Conservation (phyloP, 176 grass and related monocot species). For the Microstegium vimineum region DNA sequence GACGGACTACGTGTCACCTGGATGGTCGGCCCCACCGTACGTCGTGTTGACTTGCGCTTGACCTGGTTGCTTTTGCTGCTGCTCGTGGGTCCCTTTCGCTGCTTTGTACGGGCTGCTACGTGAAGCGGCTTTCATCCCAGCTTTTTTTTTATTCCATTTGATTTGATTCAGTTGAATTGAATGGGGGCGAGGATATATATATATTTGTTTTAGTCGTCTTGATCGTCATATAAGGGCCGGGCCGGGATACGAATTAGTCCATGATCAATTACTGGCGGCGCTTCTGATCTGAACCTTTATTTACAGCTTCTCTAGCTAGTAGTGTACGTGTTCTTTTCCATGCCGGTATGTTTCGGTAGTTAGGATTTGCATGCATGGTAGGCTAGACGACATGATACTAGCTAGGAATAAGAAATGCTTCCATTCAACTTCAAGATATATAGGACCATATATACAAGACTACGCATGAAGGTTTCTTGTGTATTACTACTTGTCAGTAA, state of each 20-base stretch:
- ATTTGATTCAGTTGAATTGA: background rate
- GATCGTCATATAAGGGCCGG: background rate
- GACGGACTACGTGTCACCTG: slow-evolving; percentile 10
- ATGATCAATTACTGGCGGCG: background rate
- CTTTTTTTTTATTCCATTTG: too few relatives aligned
- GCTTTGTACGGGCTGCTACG: slow-evolving; percentile 35
- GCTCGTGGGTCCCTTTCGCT: slow-evolving; percentile 53
- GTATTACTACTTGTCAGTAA: background rate
- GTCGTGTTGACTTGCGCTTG: slow-evolving; percentile 8
- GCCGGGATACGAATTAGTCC: background rate
- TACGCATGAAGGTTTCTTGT: background rate
- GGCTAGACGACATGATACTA: background rate
- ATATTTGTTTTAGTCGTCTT: background rate
- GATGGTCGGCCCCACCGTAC: background rate
- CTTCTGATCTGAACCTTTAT: background rate
- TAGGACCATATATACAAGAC: background rate
- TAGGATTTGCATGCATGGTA: slow-evolving; percentile 10
- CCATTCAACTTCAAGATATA: slow-evolving; percentile 20
- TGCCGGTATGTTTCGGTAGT: background rate
- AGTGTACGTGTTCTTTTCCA: background rate
- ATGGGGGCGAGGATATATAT: background rate
- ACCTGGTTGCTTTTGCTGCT: slow-evolving; percentile 2
- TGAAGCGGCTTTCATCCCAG: background rate
- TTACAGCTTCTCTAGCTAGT: background rate
- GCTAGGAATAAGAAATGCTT: background rate